Conservation (phyloP, 2,329 filamentous ascomycete genomes). For the Fusarium metavorans region DNA sequence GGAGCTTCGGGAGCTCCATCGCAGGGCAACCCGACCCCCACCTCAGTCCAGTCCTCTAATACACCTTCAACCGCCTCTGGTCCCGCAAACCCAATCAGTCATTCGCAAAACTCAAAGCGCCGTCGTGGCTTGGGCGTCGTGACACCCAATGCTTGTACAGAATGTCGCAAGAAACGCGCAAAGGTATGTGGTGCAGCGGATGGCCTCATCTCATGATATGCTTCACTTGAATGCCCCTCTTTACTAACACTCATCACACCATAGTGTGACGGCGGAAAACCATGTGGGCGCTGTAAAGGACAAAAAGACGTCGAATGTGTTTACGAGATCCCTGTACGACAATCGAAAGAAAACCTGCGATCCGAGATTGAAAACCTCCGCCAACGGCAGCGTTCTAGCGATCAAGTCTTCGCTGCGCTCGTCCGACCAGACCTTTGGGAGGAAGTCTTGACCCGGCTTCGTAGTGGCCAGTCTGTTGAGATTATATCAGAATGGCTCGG, state of each 20-base stretch:
- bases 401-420: constrained; percentile 68
- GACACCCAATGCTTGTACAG: constrained; percentile 71
- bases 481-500: constrained; percentile 67
- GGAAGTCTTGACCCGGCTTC: constrained; percentile 65
- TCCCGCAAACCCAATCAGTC: constrained; percentile 30
- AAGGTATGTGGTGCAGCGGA: constrained; percentile 58
- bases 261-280: constrained; percentile 70
- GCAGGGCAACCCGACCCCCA: constrained; percentile 48
- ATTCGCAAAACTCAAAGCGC: constrained; percentile 59
- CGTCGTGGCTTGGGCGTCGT: constrained; percentile 67
- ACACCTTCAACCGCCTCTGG: constrained; percentile 41
- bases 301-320: constrained; percentile 69
- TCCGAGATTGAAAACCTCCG: constrained; percentile 70
- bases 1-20: constrained; percentile 40
- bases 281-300: constrained; percentile 66
- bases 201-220: not conserved
- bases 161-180: constrained; percentile 72
- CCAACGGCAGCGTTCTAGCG: constrained; percentile 65
- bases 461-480: constrained; percentile 66
- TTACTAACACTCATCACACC: constrained; percentile 28
- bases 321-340: constrained; percentile 72
- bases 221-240: not conserved
- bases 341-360: constrained; percentile 72
- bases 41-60: constrained; percentile 44
- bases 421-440: constrained; percentile 63